These are phyloP conservation scores for Eustoma russellianum DNA, from an alignment of 257 asterid species.

Conservation along the genomic window DNA sequence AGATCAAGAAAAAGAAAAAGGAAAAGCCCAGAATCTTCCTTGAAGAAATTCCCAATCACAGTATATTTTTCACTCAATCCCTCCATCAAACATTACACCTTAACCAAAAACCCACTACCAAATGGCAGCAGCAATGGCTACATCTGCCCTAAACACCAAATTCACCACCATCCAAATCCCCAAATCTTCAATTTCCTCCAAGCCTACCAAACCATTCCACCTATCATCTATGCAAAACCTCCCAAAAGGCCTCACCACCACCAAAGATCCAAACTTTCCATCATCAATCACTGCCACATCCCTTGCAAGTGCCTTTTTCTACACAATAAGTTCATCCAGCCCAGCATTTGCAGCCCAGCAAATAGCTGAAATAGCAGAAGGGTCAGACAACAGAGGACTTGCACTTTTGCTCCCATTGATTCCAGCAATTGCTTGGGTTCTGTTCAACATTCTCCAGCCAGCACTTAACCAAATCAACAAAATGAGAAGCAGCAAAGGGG, in stretches of 20 bases:
- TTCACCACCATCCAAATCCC: slow-evolving; percentile 25
- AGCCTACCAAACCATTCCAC: slow-evolving; percentile 26
- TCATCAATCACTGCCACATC: slow-evolving; percentile 28
- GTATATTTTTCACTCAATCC: neutral
- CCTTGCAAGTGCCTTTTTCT: slow-evolving; percentile 62
- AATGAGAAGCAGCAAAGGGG: slow-evolving; percentile 53
- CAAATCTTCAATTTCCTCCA: slow-evolving; percentile 12
- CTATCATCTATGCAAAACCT: slow-evolving; percentile 41
- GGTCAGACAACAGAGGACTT: slow-evolving; percentile 54
- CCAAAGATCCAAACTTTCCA: slow-evolving; percentile 12
- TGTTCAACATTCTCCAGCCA: slow-evolving; percentile 67
- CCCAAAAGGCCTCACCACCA: slow-evolving; percentile 23
- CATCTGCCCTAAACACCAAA: slow-evolving; percentile 59
- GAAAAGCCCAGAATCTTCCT: neutral
- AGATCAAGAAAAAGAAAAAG: neutral
- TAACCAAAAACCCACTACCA: neutral
- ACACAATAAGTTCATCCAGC: slow-evolving; percentile 44
- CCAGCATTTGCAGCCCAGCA: slow-evolving; percentile 88
- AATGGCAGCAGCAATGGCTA: slow-evolving; percentile 74
- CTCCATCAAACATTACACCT: slow-evolving; percentile 7
- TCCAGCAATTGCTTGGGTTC: slow-evolving; percentile 76
- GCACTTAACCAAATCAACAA: slow-evolving; percentile 62
- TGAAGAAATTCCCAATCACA: neutral
- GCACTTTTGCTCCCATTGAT: slow-evolving; percentile 56
- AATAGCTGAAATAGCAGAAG: slow-evolving; percentile 74